phyloP scores from a whole-genome alignment of 306 rosid genomes.

The Castanea mollissima region DNA sequence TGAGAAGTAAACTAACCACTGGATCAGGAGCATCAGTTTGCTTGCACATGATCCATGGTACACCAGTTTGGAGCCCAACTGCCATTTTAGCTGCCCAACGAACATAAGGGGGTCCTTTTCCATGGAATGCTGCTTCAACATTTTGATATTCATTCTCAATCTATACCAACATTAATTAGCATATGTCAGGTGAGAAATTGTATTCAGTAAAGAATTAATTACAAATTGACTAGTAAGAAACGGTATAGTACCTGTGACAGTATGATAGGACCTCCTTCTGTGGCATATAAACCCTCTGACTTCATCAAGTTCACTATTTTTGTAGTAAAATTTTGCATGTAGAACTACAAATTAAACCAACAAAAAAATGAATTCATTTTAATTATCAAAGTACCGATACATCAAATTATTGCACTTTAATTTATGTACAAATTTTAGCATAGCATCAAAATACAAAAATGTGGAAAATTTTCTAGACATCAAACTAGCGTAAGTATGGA shows the following conservation, averaged over 20 bases:
- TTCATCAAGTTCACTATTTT: constrained; percentile 70
- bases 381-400: no score
- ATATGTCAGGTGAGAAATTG: background rate
- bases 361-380: background rate
- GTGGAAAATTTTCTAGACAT: no score
- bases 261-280: constrained; percentile 85
- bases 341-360: constrained; percentile 34
- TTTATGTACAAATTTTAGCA: no score
- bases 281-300: constrained; percentile 61
- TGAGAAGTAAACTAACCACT: constrained; percentile 39
- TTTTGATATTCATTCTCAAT: constrained; percentile 76
- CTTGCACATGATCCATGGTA: constrained; percentile 84
- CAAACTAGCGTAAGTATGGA: no score
- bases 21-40: constrained; percentile 85
- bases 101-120: constrained; percentile 41
- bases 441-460: no score
- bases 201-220: background rate
- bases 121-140: constrained; percentile 49
- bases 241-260: constrained; percentile 48
- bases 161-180: constrained; percentile 18
- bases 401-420: no score
- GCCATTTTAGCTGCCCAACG: constrained; percentile 77
- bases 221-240: background rate
- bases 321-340: constrained; percentile 75
- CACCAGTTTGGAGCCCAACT: constrained; percentile 61